These are phyloP conservation scores for Micractinium sp. DNA, from an alignment of 139 green algal species.

Conservation along the genomic window DNA sequence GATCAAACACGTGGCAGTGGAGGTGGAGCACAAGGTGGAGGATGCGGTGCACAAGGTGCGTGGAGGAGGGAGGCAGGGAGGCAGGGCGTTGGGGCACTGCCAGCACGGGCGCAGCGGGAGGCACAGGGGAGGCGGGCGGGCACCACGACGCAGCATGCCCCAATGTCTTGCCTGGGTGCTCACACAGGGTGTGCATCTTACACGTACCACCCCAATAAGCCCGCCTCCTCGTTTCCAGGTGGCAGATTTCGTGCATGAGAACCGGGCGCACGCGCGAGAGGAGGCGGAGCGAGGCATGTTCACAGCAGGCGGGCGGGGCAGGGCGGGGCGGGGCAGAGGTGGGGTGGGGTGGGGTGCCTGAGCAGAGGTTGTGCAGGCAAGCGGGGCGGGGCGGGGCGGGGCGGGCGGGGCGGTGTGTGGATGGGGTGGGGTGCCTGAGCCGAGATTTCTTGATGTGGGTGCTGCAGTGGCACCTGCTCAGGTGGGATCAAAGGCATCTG, in stretches of 20 bases:
- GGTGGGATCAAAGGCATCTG: no score
- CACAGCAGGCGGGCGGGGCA: background rate
- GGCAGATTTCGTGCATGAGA: background rate
- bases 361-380: background rate
- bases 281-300: constrained; percentile 38
- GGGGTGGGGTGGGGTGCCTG: background rate
- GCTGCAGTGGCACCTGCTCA: no score
- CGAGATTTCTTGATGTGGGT: no score
- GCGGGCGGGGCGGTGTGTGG: no score
- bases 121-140: background rate
- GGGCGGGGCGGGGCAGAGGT: background rate
- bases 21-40: constrained; percentile 12
- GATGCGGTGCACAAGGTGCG: constrained; percentile 10
- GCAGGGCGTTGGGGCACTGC: background rate
- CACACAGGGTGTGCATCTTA: background rate
- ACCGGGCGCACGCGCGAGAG: background rate
- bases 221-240: background rate
- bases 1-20: background rate
- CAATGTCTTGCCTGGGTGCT: background rate
- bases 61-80: no score
- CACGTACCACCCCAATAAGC: background rate
- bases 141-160: background rate
- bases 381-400: no score
- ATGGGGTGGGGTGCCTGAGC: no score
- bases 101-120: background rate